Evolutionary conservation across 2,329 filamentous ascomycete genomes (phyloP).

Genomic region (Trichophyton simii): DNA sequence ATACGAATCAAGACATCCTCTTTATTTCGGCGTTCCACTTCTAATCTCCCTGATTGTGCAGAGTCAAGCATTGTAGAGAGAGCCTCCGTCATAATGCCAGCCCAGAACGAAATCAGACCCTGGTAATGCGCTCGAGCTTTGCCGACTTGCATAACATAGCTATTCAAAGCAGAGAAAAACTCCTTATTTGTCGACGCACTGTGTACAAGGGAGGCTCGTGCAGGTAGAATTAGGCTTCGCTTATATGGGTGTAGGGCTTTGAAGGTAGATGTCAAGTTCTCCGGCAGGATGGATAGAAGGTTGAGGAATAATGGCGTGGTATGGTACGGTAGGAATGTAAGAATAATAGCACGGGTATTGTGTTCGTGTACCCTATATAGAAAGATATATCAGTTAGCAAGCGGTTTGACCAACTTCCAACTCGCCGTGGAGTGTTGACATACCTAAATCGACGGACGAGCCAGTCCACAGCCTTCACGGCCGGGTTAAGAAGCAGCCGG

Average conservation of each 20-base stretch:
- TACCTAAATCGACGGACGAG: constrained; percentile 80
- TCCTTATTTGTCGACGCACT: constrained; percentile 65
- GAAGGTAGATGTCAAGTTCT: constrained; percentile 57
- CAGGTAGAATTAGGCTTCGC: constrained; percentile 59
- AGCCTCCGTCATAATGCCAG: constrained; percentile 72
- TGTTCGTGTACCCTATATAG: constrained; percentile 67
- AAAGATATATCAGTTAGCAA: background rate
- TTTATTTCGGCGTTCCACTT: constrained; percentile 66
- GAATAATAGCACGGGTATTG: constrained; percentile 64
- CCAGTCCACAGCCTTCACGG: constrained; percentile 89
- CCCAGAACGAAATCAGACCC: constrained; percentile 79
- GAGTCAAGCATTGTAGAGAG: constrained; percentile 70
- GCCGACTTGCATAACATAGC: constrained; percentile 64
- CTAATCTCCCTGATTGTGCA: constrained; percentile 59
- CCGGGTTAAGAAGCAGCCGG: constrained; percentile 69
- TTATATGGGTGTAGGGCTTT: constrained; percentile 81
- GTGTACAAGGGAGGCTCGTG: constrained; percentile 70
- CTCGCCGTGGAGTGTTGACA: background rate
- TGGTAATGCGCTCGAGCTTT: constrained; percentile 61
- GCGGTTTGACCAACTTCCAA: background rate
- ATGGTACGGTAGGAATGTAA: constrained; percentile 89
- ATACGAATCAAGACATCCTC: constrained; percentile 61
- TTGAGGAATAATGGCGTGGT: constrained; percentile 72
- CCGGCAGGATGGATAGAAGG: constrained; percentile 74
- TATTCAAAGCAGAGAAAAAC: constrained; percentile 65